phyloP scores from a whole-genome alignment of 805 yeast species.

The Brettanomyces bruxellensis region DNA sequence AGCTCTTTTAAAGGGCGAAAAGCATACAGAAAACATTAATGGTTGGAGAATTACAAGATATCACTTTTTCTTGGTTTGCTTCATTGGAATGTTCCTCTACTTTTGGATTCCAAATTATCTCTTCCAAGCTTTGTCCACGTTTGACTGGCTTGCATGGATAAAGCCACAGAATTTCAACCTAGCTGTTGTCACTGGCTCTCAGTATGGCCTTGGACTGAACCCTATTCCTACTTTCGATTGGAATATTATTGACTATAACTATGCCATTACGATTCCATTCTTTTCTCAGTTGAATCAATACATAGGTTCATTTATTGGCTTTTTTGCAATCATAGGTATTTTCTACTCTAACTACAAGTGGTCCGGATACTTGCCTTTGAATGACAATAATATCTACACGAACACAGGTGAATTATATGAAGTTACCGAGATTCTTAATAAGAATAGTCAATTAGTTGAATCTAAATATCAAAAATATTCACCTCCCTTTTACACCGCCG shows the following conservation, averaged over 20 bases:
- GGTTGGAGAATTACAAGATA: slow-evolving; percentile 55
- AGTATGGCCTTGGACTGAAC: slow-evolving; percentile 50
- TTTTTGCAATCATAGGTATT: slow-evolving; percentile 46
- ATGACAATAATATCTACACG: slow-evolving; percentile 9
- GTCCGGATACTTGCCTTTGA: slow-evolving; percentile 22
- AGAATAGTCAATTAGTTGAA: slow-evolving; percentile 32
- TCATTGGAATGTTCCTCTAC: slow-evolving; percentile 28
- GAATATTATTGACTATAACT: slow-evolving; percentile 47
- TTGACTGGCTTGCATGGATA: slow-evolving; percentile 60
- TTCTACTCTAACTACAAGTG: slow-evolving; percentile 44
- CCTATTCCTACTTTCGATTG: slow-evolving; percentile 58
- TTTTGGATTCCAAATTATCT: slow-evolving; percentile 55
- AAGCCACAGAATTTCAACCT: slow-evolving; percentile 41
- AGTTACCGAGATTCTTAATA: slow-evolving; percentile 36
- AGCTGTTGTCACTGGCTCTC: slow-evolving; percentile 54
- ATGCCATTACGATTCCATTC: slow-evolving; percentile 59
- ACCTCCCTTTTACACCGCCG: slow-evolving; percentile 61
- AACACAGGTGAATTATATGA: slow-evolving; percentile 41
- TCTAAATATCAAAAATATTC: slow-evolving; percentile 44
- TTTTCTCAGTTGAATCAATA: slow-evolving; percentile 33
- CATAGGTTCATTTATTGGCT: slow-evolving; percentile 38
- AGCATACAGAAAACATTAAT: slow-evolving; percentile 36
- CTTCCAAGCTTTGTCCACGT: slow-evolving; percentile 46
- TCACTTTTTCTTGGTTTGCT: slow-evolving; percentile 35
- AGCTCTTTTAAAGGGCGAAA: slow-evolving; percentile 32